A percentile compares a stretch with the other conserved stretches of the same genome.
Evolutionary conservation across 345 rosid species (phyloP).

Genomic region (Gossypium anomalum): DNA sequence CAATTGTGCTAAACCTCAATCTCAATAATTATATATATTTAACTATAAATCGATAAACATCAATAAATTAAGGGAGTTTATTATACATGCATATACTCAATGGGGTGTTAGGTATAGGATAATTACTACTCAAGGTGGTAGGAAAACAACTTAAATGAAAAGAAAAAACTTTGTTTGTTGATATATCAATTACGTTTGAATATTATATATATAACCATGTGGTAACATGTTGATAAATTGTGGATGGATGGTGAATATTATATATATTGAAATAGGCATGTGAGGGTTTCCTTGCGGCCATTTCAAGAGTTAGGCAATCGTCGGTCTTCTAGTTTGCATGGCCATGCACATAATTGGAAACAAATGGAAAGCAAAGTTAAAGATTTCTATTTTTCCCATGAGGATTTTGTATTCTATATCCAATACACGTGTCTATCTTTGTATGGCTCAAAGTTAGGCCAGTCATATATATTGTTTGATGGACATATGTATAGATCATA

Average conservation of each 20-base stretch:
- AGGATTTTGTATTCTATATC: not conserved
- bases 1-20: too few species aligned
- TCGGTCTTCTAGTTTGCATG: slow-evolving; percentile 32
- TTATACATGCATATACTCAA: not conserved
- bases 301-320: slow-evolving; percentile 39
- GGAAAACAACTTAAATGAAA: not conserved
- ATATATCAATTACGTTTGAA: not conserved
- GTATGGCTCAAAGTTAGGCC: slow-evolving; percentile 18
- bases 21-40: not conserved
- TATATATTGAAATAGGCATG: not conserved
- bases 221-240: not conserved
- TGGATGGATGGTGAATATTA: not conserved
- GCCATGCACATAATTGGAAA: slow-evolving; percentile 29
- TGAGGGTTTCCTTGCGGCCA: slow-evolving; percentile 8
- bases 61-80: not conserved
- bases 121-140: not conserved
- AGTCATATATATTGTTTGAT: too few species aligned
- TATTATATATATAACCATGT: not conserved
- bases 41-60: not conserved
- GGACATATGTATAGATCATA: too few species aligned
- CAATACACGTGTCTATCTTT: slow-evolving; percentile 14
- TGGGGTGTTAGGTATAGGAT: not conserved
- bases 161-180: not conserved
- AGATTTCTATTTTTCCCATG: slow-evolving; percentile 10
- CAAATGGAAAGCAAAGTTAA: slow-evolving; percentile 18